Conservation (phyloP, 2,329 filamentous ascomycete species). For the Laburnicola sp. region DNA sequence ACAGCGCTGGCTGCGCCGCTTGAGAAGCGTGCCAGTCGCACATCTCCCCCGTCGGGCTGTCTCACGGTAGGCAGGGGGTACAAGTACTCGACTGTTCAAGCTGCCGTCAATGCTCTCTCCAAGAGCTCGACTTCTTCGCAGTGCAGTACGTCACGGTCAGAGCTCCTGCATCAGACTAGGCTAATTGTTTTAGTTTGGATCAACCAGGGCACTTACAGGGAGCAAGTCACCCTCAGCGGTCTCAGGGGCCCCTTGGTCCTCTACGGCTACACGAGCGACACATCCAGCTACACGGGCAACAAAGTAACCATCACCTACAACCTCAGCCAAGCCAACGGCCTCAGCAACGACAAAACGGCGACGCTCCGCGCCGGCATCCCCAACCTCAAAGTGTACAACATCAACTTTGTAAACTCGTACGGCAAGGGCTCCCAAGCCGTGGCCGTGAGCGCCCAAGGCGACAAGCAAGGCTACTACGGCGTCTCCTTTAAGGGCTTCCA, state of each 20-base stretch:
- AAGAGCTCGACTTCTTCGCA: constrained; percentile 54
- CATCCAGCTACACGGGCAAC: constrained; percentile 56
- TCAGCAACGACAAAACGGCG: constrained; percentile 58
- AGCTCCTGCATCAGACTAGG: neutral
- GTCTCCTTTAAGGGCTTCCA: constrained; percentile 60
- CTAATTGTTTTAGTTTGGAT: constrained; percentile 57
- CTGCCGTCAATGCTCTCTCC: constrained; percentile 62
- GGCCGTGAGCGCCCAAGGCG: constrained; percentile 56
- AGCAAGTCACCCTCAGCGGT: constrained; percentile 60
- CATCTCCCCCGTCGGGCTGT: constrained; percentile 55
- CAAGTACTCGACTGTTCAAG: constrained; percentile 56
- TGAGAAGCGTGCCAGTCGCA: constrained; percentile 40
- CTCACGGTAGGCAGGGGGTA: constrained; percentile 52
- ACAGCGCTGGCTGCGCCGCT: constrained; percentile 29
- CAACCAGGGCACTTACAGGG: constrained; percentile 61
- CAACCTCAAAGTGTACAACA: constrained; percentile 64
- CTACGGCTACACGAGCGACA: constrained; percentile 62
- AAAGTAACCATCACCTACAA: constrained; percentile 59
- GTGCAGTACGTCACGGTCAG: constrained; percentile 41
- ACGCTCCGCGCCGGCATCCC: constrained; percentile 54
- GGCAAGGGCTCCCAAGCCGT: constrained; percentile 57
- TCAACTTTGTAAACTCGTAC: constrained; percentile 56
- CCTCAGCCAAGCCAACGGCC: constrained; percentile 51
- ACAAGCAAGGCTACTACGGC: constrained; percentile 61
- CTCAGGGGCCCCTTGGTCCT: constrained; percentile 57